Evolutionary conservation across 2,329 filamentous ascomycete species (phyloP).

Genomic region (Bipolaris zeicola): DNA sequence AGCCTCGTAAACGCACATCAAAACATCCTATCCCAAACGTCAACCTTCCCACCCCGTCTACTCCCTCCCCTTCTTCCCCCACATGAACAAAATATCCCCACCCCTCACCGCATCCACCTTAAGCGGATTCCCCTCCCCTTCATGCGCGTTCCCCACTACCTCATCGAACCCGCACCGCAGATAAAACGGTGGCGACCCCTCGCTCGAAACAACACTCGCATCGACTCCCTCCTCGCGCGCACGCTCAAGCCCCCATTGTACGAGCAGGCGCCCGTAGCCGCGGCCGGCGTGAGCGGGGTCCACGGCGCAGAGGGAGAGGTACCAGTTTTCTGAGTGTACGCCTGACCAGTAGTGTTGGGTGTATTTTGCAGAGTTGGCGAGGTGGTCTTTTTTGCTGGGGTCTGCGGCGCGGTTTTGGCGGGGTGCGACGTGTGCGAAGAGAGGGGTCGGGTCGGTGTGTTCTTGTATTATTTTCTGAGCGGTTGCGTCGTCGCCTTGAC

Average conservation of each 20-base stretch:
- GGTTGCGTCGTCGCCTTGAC: conserved; percentile 25
- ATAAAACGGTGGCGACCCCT: conserved; percentile 52
- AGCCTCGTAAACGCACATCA: too few species aligned
- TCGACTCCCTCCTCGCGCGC: conserved; percentile 46
- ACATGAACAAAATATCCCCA: conserved; percentile 44
- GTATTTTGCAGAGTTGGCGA: conserved; percentile 8
- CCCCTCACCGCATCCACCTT: conserved; percentile 29
- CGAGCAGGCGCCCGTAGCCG: conserved; percentile 48
- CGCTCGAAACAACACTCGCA: conserved; percentile 49
- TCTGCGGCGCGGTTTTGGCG: conserved; percentile 27
- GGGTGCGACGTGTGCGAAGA: not conserved
- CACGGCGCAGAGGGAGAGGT: conserved; percentile 34
- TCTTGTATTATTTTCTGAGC: conserved; percentile 14
- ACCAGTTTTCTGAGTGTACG: not conserved
- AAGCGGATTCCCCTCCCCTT: conserved; percentile 44
- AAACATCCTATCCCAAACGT: too few species aligned
- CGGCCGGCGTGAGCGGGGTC: conserved; percentile 49
- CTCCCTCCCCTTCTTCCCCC: not conserved
- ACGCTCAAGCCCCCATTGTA: conserved; percentile 51
- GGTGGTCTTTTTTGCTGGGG: conserved; percentile 15
- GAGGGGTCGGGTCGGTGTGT: conserved; percentile 12
- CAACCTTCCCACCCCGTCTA: not conserved
- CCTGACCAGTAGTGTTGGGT: conserved; percentile 24
- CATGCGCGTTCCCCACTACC: conserved; percentile 36
- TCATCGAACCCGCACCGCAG: conserved; percentile 43